A percentile compares a stretch with the other conserved stretches of the same genome.
phyloP scores from a whole-genome alignment of 495 filamentous ascomycete genomes.

The Penicillium chermesinum region DNA sequence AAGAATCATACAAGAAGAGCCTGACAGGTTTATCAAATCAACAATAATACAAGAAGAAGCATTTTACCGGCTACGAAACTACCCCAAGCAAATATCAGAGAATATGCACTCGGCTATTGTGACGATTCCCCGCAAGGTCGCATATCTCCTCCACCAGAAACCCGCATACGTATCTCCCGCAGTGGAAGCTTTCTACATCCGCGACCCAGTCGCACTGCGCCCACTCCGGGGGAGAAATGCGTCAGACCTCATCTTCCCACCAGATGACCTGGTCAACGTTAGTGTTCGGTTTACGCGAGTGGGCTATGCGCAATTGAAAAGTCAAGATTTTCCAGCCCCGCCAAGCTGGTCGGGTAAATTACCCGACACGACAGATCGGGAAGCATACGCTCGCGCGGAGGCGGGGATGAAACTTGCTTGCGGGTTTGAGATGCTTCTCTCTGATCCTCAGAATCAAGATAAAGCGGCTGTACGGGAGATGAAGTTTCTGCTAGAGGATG shows the following conservation, averaged over 20 bases:
- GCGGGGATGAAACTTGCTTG: constrained; percentile 85
- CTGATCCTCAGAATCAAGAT: constrained; percentile 57
- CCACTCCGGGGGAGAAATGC: constrained; percentile 52
- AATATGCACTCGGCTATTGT: constrained; percentile 67
- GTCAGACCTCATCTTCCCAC: constrained; percentile 56
- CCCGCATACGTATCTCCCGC: constrained; percentile 74
- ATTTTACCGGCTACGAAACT: constrained; percentile 78
- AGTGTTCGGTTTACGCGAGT: constrained; percentile 79
- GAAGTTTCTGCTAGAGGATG: constrained; percentile 65
- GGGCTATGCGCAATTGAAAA: constrained; percentile 84
- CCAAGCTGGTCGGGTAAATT: constrained; percentile 51
- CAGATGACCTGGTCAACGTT: constrained; percentile 71
- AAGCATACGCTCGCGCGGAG: constrained; percentile 50
- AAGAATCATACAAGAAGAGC: constrained; percentile 47
- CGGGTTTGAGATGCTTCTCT: constrained; percentile 85
- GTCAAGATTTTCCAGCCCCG: constrained; percentile 76
- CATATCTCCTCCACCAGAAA: constrained; percentile 68
- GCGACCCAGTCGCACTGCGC: constrained; percentile 74
- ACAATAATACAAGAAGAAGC: constrained; percentile 77
- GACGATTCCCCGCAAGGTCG: constrained; percentile 74
- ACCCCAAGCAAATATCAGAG: constrained; percentile 65
- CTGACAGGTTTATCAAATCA: constrained; percentile 55
- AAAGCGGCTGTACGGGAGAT: constrained; percentile 67
- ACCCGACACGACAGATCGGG: constrained; percentile 28
- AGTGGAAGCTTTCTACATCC: constrained; percentile 86